These are phyloP conservation scores for Stephanodiscus triporus DNA, from an alignment of 108 stramenopile species.

Conservation along the genomic window DNA sequence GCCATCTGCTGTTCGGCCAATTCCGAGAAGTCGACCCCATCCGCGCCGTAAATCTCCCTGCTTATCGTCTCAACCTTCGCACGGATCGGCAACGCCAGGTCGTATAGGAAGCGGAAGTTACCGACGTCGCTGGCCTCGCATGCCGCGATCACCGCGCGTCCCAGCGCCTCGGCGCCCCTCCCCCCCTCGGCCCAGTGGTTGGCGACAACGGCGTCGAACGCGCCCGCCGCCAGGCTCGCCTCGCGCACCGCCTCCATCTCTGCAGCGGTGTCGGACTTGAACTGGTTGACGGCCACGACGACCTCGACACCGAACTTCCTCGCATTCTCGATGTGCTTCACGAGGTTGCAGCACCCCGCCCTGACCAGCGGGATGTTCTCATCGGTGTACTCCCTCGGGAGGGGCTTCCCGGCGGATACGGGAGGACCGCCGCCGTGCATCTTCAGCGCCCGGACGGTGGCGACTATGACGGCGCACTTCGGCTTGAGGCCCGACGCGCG, in stretches of 20 bases:
- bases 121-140: constrained; percentile 67
- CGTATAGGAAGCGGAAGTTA: constrained; percentile 94
- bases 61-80: constrained; percentile 91
- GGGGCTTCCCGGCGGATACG: constrained; percentile 89
- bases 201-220: constrained; percentile 89
- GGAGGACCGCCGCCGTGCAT: constrained; percentile 99
- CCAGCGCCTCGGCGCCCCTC: constrained; percentile 93
- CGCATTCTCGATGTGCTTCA: constrained; percentile 93
- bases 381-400: constrained; percentile 80
- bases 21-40: constrained; percentile 92
- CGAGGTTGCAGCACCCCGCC: constrained; percentile 89
- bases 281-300: constrained; percentile 95
- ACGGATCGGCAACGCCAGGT: constrained; percentile 77
- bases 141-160: constrained; percentile 84
- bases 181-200: constrained; percentile 99
- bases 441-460: constrained; percentile 98
- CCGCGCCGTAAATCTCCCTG: constrained; percentile 96
- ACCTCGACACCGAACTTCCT: constrained; percentile 95
- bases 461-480: constrained; percentile 95
- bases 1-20: constrained; percentile 89
- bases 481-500: constrained; percentile 90
- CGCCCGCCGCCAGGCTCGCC: constrained; percentile 89
- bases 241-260: constrained; percentile 92
- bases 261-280: constrained; percentile 89
- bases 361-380: constrained; percentile 80